Percentiles rank a stretch among this genome's conserved stretches.
phyloP scores from a whole-genome alignment of 495 filamentous ascomycete species.

The Filosporella fistucella region DNA sequence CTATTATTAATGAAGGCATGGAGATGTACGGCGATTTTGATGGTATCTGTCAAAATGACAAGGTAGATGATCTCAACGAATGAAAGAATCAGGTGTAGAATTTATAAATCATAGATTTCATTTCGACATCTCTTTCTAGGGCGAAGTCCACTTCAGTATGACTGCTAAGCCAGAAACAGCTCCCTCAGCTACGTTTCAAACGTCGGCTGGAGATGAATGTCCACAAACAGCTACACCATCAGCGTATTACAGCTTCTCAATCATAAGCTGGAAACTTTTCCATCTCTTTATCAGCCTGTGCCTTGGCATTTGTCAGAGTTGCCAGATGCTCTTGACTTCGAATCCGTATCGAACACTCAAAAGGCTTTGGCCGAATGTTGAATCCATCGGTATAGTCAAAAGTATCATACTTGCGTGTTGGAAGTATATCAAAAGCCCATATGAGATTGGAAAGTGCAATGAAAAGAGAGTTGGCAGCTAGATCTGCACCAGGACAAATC shows the following conservation, averaged over 20 bases:
- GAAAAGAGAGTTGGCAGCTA: constrained; percentile 40
- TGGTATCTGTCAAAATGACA: constrained; percentile 16
- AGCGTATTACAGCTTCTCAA: not conserved
- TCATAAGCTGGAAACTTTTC: constrained; percentile 24
- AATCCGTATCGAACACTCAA: constrained; percentile 21
- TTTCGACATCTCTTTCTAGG: not conserved
- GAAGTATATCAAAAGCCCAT: constrained; percentile 39
- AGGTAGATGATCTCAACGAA: not conserved
- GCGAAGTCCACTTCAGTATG: not conserved
- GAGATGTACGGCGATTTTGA: constrained; percentile 21
- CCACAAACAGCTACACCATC: not conserved
- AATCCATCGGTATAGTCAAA: constrained; percentile 30
- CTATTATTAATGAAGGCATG: constrained; percentile 15
- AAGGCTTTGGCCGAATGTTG: constrained; percentile 31
- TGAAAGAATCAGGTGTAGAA: not conserved
- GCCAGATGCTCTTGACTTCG: constrained; percentile 27
- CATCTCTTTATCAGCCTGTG: constrained; percentile 25
- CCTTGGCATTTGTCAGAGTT: constrained; percentile 28
- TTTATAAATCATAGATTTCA: not conserved
- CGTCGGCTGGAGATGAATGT: not conserved
- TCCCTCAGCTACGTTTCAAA: too few relatives aligned
- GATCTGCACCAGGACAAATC: constrained; percentile 41
- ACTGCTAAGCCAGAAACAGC: not conserved
- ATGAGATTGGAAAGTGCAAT: constrained; percentile 40
- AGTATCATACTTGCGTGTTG: constrained; percentile 20